Evolutionary conservation across 768 basidiomycete genomes (phyloP).

Genomic region (Megacollybia marginata): DNA sequence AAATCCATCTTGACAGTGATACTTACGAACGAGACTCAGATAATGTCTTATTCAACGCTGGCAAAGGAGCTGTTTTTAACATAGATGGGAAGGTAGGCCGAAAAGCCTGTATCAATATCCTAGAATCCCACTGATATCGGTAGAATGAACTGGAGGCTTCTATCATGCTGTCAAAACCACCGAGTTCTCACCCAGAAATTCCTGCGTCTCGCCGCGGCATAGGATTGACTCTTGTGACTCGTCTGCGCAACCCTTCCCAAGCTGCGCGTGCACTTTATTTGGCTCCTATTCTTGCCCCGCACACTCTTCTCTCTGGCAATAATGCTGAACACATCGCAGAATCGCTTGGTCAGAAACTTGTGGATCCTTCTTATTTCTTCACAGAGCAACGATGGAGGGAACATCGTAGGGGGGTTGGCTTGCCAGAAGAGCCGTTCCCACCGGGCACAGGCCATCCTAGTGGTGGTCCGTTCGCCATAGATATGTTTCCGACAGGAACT

Average conservation of each 20-base stretch:
- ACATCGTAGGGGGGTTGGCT: conserved; percentile 64
- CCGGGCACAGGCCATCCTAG: conserved; percentile 12
- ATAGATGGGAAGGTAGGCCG: conserved; percentile 63
- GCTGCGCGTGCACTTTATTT: conserved; percentile 69
- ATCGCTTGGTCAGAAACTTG: conserved; percentile 45
- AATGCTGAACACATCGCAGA: conserved; percentile 57
- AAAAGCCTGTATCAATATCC: background rate
- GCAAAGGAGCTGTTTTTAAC: conserved; percentile 81
- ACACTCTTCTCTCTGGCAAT: conserved; percentile 63
- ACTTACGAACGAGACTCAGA: conserved; percentile 31
- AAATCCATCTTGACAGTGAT: conserved; percentile 1
- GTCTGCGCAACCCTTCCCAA: conserved; percentile 63
- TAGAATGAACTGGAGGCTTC: conserved; percentile 82
- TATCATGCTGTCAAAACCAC: conserved; percentile 75
- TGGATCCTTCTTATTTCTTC: conserved; percentile 74
- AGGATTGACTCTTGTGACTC: conserved; percentile 59
- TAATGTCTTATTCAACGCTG: conserved; percentile 71
- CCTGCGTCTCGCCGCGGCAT: conserved; percentile 54
- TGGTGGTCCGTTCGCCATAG: conserved; percentile 27
- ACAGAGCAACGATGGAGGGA: conserved; percentile 71
- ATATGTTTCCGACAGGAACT: conserved; percentile 66
- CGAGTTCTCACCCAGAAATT: conserved; percentile 53
- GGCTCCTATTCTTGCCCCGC: conserved; percentile 50
- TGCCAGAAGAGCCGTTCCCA: conserved; percentile 61
- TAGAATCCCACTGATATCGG: background rate